Percentiles rank a stretch among this genome's conserved stretches.
phyloP scores from a whole-genome alignment of 148 eudicot genomes.

The Diospyros kaki region DNA sequence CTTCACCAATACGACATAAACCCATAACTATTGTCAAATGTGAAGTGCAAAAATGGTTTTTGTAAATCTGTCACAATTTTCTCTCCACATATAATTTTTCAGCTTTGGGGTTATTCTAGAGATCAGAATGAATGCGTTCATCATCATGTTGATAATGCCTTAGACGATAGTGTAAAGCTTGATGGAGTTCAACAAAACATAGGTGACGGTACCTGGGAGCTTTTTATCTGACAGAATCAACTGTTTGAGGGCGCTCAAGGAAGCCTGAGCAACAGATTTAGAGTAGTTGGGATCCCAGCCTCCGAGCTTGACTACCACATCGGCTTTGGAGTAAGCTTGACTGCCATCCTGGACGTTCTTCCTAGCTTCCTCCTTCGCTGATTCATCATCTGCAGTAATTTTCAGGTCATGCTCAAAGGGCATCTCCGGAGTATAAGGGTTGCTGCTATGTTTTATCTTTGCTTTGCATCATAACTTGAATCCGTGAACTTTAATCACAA shows the following conservation, averaged over 20 bases:
- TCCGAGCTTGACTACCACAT: slow-evolving; percentile 84
- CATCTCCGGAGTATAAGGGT: not conserved
- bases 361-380: slow-evolving; percentile 83
- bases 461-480: not conserved
- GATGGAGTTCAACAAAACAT: not conserved
- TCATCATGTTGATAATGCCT: not conserved
- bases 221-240: slow-evolving; percentile 76
- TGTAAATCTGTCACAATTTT: not conserved
- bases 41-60: not conserved
- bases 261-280: slow-evolving; percentile 81
- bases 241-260: slow-evolving; percentile 84
- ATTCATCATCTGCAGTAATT: slow-evolving; percentile 60
- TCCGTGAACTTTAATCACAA: too few species aligned
- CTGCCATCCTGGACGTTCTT: slow-evolving; percentile 46
- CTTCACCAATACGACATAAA: not conserved
- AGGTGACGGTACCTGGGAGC: slow-evolving; percentile 61
- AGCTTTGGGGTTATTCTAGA: not conserved
- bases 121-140: not conserved
- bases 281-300: slow-evolving; percentile 81
- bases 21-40: not conserved
- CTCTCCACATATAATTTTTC: not conserved
- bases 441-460: not conserved
- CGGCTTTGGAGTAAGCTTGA: slow-evolving; percentile 80
- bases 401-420: not conserved
- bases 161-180: not conserved